These are phyloP conservation scores for Salvia miltiorrhiza DNA, from an alignment of 257 asterid species.

Conservation along the genomic window DNA sequence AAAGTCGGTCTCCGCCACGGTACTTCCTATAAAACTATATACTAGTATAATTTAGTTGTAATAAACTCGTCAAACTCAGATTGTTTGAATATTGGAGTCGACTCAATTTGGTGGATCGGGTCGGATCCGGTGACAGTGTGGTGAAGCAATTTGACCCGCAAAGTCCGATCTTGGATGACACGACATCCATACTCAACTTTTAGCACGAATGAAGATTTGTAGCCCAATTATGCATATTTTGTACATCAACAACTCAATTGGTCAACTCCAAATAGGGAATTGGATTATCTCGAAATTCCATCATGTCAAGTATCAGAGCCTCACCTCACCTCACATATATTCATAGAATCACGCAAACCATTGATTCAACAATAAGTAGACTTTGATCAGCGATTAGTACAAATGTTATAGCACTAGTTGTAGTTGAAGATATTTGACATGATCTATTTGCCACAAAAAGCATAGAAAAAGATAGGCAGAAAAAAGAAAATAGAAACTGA, in stretches of 20 bases:
- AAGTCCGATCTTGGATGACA: not conserved
- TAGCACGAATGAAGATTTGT: not conserved
- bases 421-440: not conserved
- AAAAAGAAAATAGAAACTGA: not conserved
- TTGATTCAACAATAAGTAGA: not conserved
- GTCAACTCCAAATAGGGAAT: constrained; percentile 17
- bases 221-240: not conserved
- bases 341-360: not conserved
- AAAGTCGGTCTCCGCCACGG: too few species aligned
- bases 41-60: too few species aligned
- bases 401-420: not conserved
- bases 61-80: too few species aligned
- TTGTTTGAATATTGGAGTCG: not conserved
- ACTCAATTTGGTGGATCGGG: not conserved
- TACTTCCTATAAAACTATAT: too few species aligned
- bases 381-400: not conserved
- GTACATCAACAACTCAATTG: not conserved
- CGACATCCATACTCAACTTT: not conserved
- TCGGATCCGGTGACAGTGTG: too few species aligned
- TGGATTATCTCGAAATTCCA: not conserved
- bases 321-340: not conserved
- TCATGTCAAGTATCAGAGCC: not conserved
- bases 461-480: constrained; percentile 12
- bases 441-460: constrained; percentile 31
- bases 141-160: not conserved